phyloP scores from a whole-genome alignment of 176 grass and related monocot species.

The Areca catechu region DNA sequence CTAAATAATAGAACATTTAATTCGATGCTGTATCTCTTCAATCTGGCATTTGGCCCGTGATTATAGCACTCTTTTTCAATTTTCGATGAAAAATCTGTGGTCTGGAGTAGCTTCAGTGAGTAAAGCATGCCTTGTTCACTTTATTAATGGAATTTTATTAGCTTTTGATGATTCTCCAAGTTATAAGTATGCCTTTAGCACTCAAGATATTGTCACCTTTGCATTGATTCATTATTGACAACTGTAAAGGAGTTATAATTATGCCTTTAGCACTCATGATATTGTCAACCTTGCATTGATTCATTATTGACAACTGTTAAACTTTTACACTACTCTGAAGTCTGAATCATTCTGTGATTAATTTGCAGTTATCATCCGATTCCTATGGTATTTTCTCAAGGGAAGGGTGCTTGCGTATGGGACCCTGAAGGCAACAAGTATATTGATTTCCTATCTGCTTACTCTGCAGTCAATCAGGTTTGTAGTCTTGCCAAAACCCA shows the following conservation, averaged over 20 bases:
- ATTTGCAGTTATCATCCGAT: conserved; percentile 78
- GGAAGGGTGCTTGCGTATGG: conserved; percentile 60
- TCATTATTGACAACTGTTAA: too few species aligned
- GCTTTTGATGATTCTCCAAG: too few species aligned
- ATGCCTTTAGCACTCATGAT: neutral
- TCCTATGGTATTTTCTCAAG: conserved; percentile 86
- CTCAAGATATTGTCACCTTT: neutral
- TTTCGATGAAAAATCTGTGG: too few species aligned
- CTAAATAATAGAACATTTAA: too few species aligned
- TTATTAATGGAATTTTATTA: too few species aligned
- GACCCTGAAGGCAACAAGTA: conserved; percentile 98
- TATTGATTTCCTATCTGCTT: conserved; percentile 90
- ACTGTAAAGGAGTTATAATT: too few species aligned
- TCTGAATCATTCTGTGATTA: neutral
- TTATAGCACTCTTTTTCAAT: too few species aligned
- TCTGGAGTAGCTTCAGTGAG: too few species aligned
- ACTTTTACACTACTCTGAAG: neutral
- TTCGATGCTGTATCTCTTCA: too few species aligned
- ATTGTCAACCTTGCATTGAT: neutral
- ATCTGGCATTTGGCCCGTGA: too few species aligned
- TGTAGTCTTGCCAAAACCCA: neutral
- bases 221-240: too few species aligned
- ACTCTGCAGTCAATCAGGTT: conserved; percentile 97
- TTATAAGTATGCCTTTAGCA: neutral
- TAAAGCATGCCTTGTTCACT: too few species aligned